phyloP scores from a whole-genome alignment of 495 filamentous ascomycete genomes.

The Podospora bellae-mahoneyi region DNA sequence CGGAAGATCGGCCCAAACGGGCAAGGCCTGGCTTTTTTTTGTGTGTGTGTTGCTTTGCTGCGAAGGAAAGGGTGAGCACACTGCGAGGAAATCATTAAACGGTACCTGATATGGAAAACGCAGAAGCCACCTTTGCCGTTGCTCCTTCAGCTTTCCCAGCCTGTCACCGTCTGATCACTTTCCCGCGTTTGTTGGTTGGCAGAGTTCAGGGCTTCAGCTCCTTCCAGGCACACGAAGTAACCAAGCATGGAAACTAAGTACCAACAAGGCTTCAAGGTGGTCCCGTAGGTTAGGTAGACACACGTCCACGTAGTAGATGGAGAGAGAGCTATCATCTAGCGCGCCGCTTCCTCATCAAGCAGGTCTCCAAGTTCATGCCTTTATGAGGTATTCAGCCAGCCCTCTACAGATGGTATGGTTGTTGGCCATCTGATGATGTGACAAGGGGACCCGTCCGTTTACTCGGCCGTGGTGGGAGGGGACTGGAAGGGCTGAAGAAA shows the following conservation, averaged over 20 bases:
- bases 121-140: background rate
- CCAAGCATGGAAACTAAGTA: background rate
- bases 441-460: background rate
- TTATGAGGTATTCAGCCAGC: background rate
- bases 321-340: background rate
- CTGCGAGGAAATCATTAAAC: background rate
- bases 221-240: background rate
- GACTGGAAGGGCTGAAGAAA: background rate
- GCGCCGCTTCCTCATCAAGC: background rate
- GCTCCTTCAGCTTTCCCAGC: background rate
- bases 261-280: background rate
- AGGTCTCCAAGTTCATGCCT: background rate
- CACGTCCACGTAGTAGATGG: no score
- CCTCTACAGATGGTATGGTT: background rate
- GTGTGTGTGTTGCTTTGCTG: background rate
- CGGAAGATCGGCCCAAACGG: slow-evolving; percentile 5
- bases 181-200: background rate
- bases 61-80: background rate
- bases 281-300: no score
- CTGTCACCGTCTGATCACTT: background rate
- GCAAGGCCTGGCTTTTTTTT: background rate
- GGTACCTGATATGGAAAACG: background rate
- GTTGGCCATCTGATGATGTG: background rate
- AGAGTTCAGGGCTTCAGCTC: background rate
- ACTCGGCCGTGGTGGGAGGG: background rate